Evolutionary conservation across 768 basidiomycete genomes (phyloP).

Genomic region (Auricularia sp.): DNA sequence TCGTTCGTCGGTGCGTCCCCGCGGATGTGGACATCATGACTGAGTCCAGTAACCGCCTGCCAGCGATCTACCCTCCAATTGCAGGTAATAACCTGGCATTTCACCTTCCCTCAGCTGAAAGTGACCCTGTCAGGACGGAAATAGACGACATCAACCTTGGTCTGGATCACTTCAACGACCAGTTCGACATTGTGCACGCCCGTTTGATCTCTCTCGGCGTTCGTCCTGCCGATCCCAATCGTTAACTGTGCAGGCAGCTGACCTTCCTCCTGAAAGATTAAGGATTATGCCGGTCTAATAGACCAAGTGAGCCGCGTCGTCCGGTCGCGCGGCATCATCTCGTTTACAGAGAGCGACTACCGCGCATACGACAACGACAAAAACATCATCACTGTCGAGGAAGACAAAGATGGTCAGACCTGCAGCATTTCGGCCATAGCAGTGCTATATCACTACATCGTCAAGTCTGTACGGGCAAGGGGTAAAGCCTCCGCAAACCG

Average conservation of each 20-base stretch:
- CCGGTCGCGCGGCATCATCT: constrained; percentile 59
- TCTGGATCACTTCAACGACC: constrained; percentile 69
- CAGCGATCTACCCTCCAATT: constrained; percentile 50
- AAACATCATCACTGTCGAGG: constrained; percentile 6
- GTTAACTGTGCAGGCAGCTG: neutral
- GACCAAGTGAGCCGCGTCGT: constrained; percentile 58
- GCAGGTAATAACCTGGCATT: constrained; percentile 34
- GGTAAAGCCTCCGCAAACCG: neutral
- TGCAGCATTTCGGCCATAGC: neutral
- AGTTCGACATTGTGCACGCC: constrained; percentile 68
- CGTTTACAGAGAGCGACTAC: constrained; percentile 63
- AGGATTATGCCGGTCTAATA: constrained; percentile 52
- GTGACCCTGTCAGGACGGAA: constrained; percentile 36
- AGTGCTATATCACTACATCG: constrained; percentile 33
- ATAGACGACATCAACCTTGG: constrained; percentile 81
- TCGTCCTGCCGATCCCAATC: neutral
- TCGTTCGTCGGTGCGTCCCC: constrained; percentile 53
- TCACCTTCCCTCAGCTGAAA: neutral
- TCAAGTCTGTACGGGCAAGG: constrained; percentile 40
- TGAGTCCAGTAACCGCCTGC: constrained; percentile 7
- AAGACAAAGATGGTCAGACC: neutral
- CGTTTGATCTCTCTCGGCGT: constrained; percentile 58
- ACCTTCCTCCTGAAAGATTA: constrained; percentile 31
- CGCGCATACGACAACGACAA: constrained; percentile 46
- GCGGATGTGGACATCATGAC: neutral